Conservation (phyloP, 2,329 filamentous ascomycete genomes). For the Diaporthe destruens region DNA sequence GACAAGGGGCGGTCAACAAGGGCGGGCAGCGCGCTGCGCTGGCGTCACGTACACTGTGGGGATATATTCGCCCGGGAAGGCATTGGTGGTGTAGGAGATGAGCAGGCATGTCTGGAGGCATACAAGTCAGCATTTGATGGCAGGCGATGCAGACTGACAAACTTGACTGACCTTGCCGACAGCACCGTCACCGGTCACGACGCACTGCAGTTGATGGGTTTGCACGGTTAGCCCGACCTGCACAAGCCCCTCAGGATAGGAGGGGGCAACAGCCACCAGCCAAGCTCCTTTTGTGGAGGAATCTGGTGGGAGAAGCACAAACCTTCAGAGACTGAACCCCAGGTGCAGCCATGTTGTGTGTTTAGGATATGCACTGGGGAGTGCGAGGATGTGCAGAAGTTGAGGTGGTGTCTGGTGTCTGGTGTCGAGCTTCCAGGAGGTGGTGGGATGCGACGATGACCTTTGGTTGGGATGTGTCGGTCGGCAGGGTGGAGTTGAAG, state of each 20-base stretch:
- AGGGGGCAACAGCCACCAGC: conserved; percentile 17
- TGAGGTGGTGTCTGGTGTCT: conserved; percentile 31
- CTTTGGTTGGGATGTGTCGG: conserved; percentile 35
- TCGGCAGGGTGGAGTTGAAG: conserved; percentile 26
- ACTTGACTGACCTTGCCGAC: conserved; percentile 86
- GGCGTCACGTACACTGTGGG: conserved; percentile 81
- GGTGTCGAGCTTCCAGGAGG: conserved; percentile 19
- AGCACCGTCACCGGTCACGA: conserved; percentile 98
- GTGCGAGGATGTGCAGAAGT: conserved; percentile 13
- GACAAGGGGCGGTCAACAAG: conserved; percentile 35
- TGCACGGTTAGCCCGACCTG: conserved; percentile 52
- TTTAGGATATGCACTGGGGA: conserved; percentile 39
- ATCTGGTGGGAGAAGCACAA: conserved; percentile 48
- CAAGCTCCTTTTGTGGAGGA: not conserved
- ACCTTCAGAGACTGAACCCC: conserved; percentile 95
- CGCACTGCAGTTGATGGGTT: conserved; percentile 73
- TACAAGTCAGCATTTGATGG: conserved; percentile 45
- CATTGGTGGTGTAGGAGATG: conserved; percentile 99
- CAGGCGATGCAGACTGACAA: not conserved
- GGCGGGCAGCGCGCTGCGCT: conserved; percentile 14
- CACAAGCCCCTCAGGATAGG: conserved; percentile 27
- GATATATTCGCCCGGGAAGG: conserved; percentile 99
- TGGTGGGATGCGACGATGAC: conserved; percentile 24
- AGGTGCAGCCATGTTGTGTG: conserved; percentile 79
- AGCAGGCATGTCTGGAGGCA: conserved; percentile 88